Evolutionary conservation across 352 stramenopile genomes (phyloP).

Genomic region (Globisporangium megalacanthum): DNA sequence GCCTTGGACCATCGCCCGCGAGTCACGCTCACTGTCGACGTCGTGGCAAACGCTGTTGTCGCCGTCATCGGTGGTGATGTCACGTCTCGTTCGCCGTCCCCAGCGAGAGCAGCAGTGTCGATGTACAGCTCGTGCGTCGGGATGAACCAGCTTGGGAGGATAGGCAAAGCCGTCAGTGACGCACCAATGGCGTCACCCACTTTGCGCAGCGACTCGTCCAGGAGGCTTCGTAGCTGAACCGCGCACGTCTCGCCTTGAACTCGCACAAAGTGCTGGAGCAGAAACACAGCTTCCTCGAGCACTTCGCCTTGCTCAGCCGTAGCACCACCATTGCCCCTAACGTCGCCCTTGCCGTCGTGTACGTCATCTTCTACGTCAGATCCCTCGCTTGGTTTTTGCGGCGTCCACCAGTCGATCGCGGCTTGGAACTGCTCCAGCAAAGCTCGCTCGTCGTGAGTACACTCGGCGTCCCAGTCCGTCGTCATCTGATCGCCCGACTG

Average conservation of each 20-base stretch:
- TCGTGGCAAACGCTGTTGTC: no score
- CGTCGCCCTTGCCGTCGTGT: no score
- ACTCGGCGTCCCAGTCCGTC: neutral
- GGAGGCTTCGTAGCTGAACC: neutral
- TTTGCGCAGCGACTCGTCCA: neutral
- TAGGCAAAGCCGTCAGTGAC: neutral
- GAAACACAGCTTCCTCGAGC: neutral
- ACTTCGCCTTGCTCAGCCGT: neutral
- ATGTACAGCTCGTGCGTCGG: slow-evolving; percentile 84
- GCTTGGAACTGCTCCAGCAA: neutral
- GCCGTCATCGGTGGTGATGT: no score
- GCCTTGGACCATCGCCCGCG: slow-evolving; percentile 32
- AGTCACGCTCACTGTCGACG: neutral
- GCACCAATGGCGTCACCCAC: neutral
- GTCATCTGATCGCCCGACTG: no score
- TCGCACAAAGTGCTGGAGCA: neutral
- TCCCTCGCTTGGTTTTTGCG: neutral
- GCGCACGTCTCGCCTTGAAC: neutral
- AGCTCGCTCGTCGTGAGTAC: no score
- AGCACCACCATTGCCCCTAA: neutral
- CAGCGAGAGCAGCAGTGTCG: slow-evolving; percentile 27
- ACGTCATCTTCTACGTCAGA: neutral
- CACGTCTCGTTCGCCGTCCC: neutral
- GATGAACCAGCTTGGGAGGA: slow-evolving; percentile 42
- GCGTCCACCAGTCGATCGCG: neutral